These are phyloP conservation scores for Trichophyton mentagrophytes DNA, from an alignment of 2,329 filamentous ascomycete genomes.

Conservation along the genomic window DNA sequence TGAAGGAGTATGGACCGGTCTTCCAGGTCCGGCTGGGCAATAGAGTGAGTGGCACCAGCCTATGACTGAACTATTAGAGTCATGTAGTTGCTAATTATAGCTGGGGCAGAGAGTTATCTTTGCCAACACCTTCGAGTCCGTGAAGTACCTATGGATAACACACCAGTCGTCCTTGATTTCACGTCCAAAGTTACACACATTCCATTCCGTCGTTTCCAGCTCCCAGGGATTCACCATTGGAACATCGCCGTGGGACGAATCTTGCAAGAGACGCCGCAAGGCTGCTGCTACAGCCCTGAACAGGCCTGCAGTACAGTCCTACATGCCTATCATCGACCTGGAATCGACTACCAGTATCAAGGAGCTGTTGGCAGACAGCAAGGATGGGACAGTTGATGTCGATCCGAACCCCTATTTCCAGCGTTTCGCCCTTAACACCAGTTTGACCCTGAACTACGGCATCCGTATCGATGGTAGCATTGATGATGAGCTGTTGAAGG, in stretches of 20 bases:
- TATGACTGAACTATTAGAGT: neutral
- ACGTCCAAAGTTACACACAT: constrained; percentile 65
- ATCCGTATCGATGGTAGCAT: constrained; percentile 60
- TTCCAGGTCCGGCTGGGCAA: constrained; percentile 59
- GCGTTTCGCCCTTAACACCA: constrained; percentile 63
- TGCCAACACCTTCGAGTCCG: constrained; percentile 63
- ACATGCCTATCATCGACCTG: constrained; percentile 71
- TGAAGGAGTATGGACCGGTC: constrained; percentile 49
- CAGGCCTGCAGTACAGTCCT: constrained; percentile 60
- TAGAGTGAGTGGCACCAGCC: constrained; percentile 33
- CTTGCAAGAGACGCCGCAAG: constrained; percentile 63
- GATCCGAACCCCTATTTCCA: constrained; percentile 64
- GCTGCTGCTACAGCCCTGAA: constrained; percentile 68
- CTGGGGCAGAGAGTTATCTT: constrained; percentile 53
- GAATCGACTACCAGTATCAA: constrained; percentile 60
- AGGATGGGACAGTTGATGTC: constrained; percentile 49
- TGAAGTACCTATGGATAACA: constrained; percentile 61
- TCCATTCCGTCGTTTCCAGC: constrained; percentile 63
- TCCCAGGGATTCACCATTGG: constrained; percentile 73
- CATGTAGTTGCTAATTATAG: neutral
- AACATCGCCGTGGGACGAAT: constrained; percentile 73
- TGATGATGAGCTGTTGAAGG: constrained; percentile 53
- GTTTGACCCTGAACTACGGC: constrained; percentile 66
- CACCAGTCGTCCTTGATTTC: constrained; percentile 68
- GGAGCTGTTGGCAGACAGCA: constrained; percentile 54